Percentiles rank a stretch among this genome's conserved stretches.
Evolutionary conservation across 148 eudicot species (phyloP).

Genomic region (Persicaria maculosa): DNA sequence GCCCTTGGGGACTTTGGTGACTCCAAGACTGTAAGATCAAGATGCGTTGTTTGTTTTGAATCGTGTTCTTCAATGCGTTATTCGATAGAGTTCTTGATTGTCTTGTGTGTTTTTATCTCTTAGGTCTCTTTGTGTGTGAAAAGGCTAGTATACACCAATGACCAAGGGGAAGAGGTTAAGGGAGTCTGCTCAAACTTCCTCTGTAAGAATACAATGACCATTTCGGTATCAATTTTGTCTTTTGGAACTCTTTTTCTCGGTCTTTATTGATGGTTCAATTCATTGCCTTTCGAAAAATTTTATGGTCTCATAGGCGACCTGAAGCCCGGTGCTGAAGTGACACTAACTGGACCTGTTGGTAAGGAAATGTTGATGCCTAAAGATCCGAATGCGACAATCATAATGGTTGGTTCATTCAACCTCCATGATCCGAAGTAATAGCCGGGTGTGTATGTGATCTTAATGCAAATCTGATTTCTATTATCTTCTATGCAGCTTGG

Average conservation of each 20-base stretch:
- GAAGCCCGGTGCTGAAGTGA: slow-evolving; percentile 80
- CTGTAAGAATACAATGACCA: slow-evolving; percentile 44
- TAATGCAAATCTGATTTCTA: neutral
- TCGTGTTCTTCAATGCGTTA: too few relatives aligned
- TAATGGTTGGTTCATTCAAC: slow-evolving; percentile 50
- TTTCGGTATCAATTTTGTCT: too few relatives aligned
- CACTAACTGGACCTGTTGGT: slow-evolving; percentile 95
- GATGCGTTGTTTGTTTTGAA: neutral
- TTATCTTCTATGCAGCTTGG: slow-evolving; percentile 54
- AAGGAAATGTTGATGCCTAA: slow-evolving; percentile 99
- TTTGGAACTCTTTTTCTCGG: too few relatives aligned
- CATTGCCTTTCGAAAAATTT: neutral
- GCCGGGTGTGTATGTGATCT: too few relatives aligned
- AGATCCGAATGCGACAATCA: slow-evolving; percentile 83
- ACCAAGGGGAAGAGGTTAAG: slow-evolving; percentile 76
- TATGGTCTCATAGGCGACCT: slow-evolving; percentile 62
- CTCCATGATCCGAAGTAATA: neutral
- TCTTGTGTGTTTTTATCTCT: too few relatives aligned
- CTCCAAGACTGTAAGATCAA: slow-evolving; percentile 74
- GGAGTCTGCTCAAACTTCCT: slow-evolving; percentile 99
- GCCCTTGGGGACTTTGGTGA: slow-evolving; percentile 97
- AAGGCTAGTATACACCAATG: slow-evolving; percentile 94
- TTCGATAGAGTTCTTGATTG: too few relatives aligned
- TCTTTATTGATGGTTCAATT: too few relatives aligned
- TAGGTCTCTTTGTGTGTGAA: slow-evolving; percentile 99